A percentile compares a stretch with the other conserved stretches of the same genome.
phyloP scores from a whole-genome alignment of 73 alveolate species.

The Effrenium voratum region DNA sequence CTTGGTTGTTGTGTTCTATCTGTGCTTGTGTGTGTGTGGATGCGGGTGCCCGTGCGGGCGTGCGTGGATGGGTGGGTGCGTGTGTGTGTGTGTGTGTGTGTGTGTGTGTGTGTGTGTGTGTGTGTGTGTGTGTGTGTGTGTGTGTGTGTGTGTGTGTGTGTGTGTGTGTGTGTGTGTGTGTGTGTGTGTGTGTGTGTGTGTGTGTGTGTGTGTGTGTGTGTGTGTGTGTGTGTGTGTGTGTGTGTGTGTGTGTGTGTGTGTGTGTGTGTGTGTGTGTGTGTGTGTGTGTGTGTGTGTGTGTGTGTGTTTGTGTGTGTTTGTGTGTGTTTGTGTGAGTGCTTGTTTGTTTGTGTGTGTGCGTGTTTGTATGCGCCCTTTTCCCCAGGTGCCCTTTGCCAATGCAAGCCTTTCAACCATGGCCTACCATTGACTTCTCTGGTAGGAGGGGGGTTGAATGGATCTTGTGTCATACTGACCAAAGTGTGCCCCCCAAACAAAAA shows the following conservation, averaged over 20 bases:
- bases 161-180: not conserved
- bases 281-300: not conserved
- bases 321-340: not conserved
- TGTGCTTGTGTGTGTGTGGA: not conserved
- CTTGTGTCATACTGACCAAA: too few relatives aligned
- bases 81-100: not conserved
- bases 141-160: not conserved
- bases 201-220: slow-evolving; percentile 14
- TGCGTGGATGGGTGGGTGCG: not conserved
- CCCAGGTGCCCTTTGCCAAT: too few relatives aligned
- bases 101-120: not conserved
- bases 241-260: not conserved
- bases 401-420: too few relatives aligned
- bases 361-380: not conserved
- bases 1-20: not conserved
- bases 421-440: too few relatives aligned
- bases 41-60: not conserved
- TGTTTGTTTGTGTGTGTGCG: not conserved
- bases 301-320: slow-evolving; percentile 1
- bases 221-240: not conserved
- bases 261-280: slow-evolving; percentile 11
- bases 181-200: slow-evolving; percentile 36
- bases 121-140: not conserved
- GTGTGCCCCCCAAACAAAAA: too few relatives aligned
- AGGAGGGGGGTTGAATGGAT: too few relatives aligned